Base-by-base conservation (phyloP, 2,329 filamentous ascomycete genomes). In the Arthrobotrys entomopaga region DNA sequence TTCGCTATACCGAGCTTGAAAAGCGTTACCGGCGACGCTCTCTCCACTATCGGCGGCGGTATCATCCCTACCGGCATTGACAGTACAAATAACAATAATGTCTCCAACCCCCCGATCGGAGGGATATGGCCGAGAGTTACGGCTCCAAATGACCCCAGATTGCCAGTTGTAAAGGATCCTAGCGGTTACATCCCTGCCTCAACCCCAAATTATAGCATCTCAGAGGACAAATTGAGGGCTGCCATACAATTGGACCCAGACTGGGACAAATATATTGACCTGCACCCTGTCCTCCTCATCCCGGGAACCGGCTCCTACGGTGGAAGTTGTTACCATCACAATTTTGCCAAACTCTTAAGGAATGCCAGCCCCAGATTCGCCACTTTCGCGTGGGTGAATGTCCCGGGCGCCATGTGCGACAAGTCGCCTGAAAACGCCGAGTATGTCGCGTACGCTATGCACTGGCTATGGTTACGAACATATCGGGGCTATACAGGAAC, bases 311-410 rank as follows among this genome's bases (percentile, higher is more conserved):
- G 83, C 11, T 77, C 82, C 26, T 84, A 83, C 11, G 85, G 84
- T 1, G 84, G 83, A 52, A 79, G 80, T 26, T 82, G 81, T 38
- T 87, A 82, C 75, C 77, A 80, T 7, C 82, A 80, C 64, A 87
- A 84, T 77, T 83, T 86, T 64, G 83, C 83, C 64, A 84, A 85
- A 56, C 80, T 87, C 0, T 80, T 87, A 34, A 43, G 48, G 5
- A 64, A 64, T 8, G 78, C 80, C 1, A 80, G 81, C 24, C 81
- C 81, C 0, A 76, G 77, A 22, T 82, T 82, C 63, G 84, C 81
- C 15, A 85, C 87, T 75, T 82, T 84, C 0, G 83, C 87, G 16
- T 88, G 85, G 83, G 80, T 88, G 19, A 88, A 88, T 77, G 82
- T 88, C 13, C 85, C 86, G 0, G 80, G 80, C 0, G 80, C 81